phyloP scores from a whole-genome alignment of 306 rosid genomes.

The Astragalus glycyphyllos region DNA sequence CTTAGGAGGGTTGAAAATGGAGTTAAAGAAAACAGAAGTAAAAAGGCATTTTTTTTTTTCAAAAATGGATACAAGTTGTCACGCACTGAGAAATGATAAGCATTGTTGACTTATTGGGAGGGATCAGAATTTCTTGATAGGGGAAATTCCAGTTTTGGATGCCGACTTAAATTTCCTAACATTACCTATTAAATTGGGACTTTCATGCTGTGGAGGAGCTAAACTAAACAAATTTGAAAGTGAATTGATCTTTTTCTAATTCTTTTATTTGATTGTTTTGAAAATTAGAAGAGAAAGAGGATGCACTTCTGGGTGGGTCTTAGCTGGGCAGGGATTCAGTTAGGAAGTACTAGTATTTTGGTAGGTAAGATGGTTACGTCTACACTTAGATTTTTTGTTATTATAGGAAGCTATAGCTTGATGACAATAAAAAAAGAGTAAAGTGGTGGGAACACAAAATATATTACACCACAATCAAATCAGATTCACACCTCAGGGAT shows the following conservation, averaged over 20 bases:
- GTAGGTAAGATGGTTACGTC: conserved; percentile 14
- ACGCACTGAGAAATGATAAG: conserved; percentile 23
- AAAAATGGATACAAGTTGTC: conserved; percentile 20
- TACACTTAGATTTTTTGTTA: conserved; percentile 5
- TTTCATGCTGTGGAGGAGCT: not conserved
- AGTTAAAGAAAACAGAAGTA: not conserved
- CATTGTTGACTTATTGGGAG: conserved; percentile 33
- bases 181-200: conserved; percentile 28
- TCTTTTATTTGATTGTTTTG: not conserved
- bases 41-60: not conserved
- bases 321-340: not conserved
- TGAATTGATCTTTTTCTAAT: not conserved
- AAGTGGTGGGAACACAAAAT: not conserved
- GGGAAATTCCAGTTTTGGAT: conserved; percentile 12
- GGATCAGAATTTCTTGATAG: not conserved
- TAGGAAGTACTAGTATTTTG: conserved; percentile 26
- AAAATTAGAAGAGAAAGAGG: conserved; percentile 2
- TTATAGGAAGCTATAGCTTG: not conserved
- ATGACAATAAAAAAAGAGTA: not conserved
- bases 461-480: conserved; percentile 1
- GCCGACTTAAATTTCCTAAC: not conserved
- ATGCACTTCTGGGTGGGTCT: not conserved
- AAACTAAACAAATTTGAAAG: conserved; percentile 1
- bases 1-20: conserved; percentile 3
- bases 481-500: not conserved